A percentile compares a stretch with the other conserved stretches of the same genome.
phyloP scores from a whole-genome alignment of 2,329 filamentous ascomycete species.

The Alternaria alternata region DNA sequence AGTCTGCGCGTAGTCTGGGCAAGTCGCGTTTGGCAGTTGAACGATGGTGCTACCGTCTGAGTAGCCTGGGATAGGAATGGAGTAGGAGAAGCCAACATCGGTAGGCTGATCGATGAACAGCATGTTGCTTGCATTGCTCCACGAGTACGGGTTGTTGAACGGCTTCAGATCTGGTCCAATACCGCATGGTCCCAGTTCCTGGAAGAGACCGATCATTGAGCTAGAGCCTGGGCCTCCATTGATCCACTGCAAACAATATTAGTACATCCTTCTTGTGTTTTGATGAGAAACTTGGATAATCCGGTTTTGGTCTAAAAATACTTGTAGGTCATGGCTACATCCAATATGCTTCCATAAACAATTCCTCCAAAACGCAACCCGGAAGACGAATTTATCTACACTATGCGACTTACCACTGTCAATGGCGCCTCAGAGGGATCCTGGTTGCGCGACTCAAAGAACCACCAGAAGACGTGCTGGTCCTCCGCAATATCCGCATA shows the following conservation, averaged over 20 bases:
- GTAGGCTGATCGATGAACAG: conserved; percentile 75
- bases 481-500: conserved; percentile 63
- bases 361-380: too few species aligned
- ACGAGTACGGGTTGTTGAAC: conserved; percentile 68
- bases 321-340: too few species aligned
- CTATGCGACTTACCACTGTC: conserved; percentile 51
- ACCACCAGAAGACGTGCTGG: conserved; percentile 65
- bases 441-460: conserved; percentile 63
- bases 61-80: conserved; percentile 54
- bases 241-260: conserved; percentile 56
- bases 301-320: too few species aligned
- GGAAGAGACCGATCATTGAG: conserved; percentile 65
- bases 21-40: conserved; percentile 56
- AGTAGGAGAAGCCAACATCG: conserved; percentile 67
- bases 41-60: conserved; percentile 51
- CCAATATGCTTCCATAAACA: too few species aligned
- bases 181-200: conserved; percentile 62
- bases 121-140: conserved; percentile 71
- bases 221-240: conserved; percentile 64
- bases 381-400: background rate
- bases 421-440: conserved; percentile 63
- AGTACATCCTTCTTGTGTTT: background rate
- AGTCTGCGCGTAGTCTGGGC: conserved; percentile 59
- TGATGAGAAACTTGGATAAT: background rate
- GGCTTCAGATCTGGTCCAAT: conserved; percentile 58